Conservation (phyloP, 805 yeast genomes). For the Sporopachydermia quercuum region DNA sequence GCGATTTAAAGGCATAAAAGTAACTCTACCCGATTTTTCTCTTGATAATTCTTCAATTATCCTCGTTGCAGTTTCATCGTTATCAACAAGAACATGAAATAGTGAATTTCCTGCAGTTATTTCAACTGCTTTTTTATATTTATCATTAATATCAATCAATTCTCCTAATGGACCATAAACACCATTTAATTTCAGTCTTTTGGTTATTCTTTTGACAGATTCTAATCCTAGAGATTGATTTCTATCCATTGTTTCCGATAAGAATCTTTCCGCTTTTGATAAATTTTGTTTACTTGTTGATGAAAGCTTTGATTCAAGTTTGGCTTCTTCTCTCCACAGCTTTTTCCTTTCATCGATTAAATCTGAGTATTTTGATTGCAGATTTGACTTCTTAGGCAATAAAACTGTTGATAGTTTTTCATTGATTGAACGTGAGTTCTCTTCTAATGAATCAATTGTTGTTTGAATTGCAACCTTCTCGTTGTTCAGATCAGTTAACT, state of each 20-base stretch:
- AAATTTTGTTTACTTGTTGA: slow-evolving; percentile 37
- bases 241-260: slow-evolving; percentile 65
- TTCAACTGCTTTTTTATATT: slow-evolving; percentile 76
- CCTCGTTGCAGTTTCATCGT: slow-evolving; percentile 66
- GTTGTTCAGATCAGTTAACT: too few species aligned
- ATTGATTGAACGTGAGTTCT: too few species aligned
- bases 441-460: too few species aligned
- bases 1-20: slow-evolving; percentile 82
- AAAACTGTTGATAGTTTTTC: too few species aligned
- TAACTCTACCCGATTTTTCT: slow-evolving; percentile 67
- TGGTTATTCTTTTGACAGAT: slow-evolving; percentile 50
- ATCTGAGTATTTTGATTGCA: slow-evolving; percentile 27
- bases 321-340: slow-evolving; percentile 70
- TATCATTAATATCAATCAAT: slow-evolving; percentile 63
- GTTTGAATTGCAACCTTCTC: too few species aligned
- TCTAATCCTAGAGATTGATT: slow-evolving; percentile 53
- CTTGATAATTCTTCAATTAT: slow-evolving; percentile 64
- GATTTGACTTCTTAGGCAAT: too few species aligned
- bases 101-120: slow-evolving; percentile 78
- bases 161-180: slow-evolving; percentile 84
- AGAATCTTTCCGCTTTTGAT: slow-evolving; percentile 38
- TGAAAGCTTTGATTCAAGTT: slow-evolving; percentile 38
- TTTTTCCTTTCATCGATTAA: slow-evolving; percentile 53
- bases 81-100: slow-evolving; percentile 82
- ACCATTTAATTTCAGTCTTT: slow-evolving; percentile 37